These are phyloP conservation scores for Penicillium nucicola DNA, from an alignment of 495 filamentous ascomycete species.

Conservation along the genomic window DNA sequence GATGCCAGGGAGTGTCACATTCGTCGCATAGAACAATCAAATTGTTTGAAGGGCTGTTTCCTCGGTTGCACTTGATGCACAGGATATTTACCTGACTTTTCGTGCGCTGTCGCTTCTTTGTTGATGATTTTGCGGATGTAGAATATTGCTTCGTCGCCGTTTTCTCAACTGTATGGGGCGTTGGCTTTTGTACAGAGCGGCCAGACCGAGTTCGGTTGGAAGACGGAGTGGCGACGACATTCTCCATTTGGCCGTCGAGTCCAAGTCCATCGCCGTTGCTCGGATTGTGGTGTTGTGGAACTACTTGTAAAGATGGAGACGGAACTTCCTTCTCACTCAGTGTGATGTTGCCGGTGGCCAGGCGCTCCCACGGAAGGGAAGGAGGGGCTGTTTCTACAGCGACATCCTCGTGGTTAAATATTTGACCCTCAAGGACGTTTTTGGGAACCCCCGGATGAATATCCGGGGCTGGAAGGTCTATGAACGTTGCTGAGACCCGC, in stretches of 20 bases:
- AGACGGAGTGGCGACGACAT: not conserved
- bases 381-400: not conserved
- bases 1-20: constrained; percentile 87
- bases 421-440: not conserved
- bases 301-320: not conserved
- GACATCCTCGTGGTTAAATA: not conserved
- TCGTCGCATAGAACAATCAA: constrained; percentile 94
- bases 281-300: not conserved
- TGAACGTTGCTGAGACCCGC: not conserved
- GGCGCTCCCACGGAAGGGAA: not conserved
- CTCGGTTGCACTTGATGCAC: constrained; percentile 77
- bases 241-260: no score
- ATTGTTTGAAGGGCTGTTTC: constrained; percentile 71
- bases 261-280: no score
- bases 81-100: constrained; percentile 44
- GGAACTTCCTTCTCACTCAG: no score
- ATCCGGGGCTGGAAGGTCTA: not conserved
- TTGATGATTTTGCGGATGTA: not conserved
- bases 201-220: constrained; percentile 5
- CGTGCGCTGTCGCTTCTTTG: constrained; percentile 41
- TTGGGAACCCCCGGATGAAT: not conserved
- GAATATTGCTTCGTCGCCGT: not conserved
- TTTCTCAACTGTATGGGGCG: not conserved
- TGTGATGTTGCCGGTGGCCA: no score
- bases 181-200: not conserved